Conservation (phyloP, 192 early-diverging fungal species). For the Paraglomus occultum region DNA sequence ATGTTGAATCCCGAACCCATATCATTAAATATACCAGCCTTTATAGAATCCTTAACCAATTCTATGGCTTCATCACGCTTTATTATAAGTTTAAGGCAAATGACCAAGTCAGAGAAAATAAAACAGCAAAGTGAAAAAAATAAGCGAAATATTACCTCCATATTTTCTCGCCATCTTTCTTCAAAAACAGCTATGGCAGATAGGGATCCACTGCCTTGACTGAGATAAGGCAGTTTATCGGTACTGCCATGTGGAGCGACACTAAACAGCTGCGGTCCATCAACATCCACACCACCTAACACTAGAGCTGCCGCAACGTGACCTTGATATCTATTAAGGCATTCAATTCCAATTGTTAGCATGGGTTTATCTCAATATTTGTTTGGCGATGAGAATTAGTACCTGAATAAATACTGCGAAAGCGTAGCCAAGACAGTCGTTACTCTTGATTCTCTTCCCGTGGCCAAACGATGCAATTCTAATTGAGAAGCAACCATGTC, state of each 20-base stretch:
- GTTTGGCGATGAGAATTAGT: neutral
- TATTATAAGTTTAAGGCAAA: conserved; percentile 16
- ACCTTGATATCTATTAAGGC: conserved; percentile 77
- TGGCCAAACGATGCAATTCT: conserved; percentile 88
- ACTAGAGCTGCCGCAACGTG: conserved; percentile 93
- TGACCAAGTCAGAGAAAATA: conserved; percentile 6
- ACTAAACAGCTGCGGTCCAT: conserved; percentile 87
- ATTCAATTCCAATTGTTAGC: neutral
- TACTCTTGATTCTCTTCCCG: conserved; percentile 84
- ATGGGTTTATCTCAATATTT: neutral
- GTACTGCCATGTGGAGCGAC: conserved; percentile 95
- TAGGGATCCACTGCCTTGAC: conserved; percentile 94
- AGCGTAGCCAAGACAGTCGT: conserved; percentile 95
- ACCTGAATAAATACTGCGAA: conserved; percentile 95
- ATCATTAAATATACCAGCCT: conserved; percentile 99
- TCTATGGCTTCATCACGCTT: conserved; percentile 87
- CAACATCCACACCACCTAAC: conserved; percentile 89
- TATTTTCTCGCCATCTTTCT: conserved; percentile 70
- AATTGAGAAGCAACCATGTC: conserved; percentile 89
- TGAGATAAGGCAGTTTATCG: conserved; percentile 94
- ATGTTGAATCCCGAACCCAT: conserved; percentile 97
- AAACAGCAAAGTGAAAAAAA: neutral
- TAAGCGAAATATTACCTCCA: conserved; percentile 52
- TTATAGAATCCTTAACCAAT: conserved; percentile 90
- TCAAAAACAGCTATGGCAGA: conserved; percentile 98